Conservation (phyloP, 129 eudicot species). For the Glebionis coronaria region DNA sequence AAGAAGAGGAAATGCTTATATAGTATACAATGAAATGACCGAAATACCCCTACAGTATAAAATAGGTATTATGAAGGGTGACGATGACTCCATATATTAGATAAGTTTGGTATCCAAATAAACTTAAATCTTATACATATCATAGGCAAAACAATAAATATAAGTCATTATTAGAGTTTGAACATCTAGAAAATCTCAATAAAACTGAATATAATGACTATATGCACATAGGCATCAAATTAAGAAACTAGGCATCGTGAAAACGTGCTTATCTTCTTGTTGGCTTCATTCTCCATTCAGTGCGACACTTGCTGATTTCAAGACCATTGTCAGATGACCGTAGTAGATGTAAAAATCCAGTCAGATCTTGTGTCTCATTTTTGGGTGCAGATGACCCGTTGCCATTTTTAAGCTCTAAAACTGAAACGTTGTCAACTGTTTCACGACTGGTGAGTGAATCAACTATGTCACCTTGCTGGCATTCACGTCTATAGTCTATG, state of each 20-base stretch:
- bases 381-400: slow-evolving; percentile 43
- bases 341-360: slow-evolving; percentile 61
- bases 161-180: not conserved
- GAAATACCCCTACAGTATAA: no score
- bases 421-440: slow-evolving; percentile 10
- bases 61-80: no score
- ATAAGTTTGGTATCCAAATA: no score
- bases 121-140: no score
- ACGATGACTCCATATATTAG: no score
- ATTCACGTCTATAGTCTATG: slow-evolving; percentile 75
- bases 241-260: not conserved
- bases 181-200: not conserved
- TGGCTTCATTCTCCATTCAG: slow-evolving; percentile 81
- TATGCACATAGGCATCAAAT: not conserved
- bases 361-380: slow-evolving; percentile 24
- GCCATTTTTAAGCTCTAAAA: slow-evolving; percentile 15
- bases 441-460: slow-evolving; percentile 67
- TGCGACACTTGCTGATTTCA: slow-evolving; percentile 65
- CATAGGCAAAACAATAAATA: slow-evolving; percentile 4
- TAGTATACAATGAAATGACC: no score
- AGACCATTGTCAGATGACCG: slow-evolving; percentile 48
- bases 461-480: slow-evolving; percentile 67
- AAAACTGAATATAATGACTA: slow-evolving; percentile 3
- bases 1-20: no score
- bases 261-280: slow-evolving; percentile 30